A percentile compares a stretch with the other conserved stretches of the same genome.
Conservation (phyloP, 1,284 basidiomycete genomes). For the Leccinum olivaceoglutinosum region DNA sequence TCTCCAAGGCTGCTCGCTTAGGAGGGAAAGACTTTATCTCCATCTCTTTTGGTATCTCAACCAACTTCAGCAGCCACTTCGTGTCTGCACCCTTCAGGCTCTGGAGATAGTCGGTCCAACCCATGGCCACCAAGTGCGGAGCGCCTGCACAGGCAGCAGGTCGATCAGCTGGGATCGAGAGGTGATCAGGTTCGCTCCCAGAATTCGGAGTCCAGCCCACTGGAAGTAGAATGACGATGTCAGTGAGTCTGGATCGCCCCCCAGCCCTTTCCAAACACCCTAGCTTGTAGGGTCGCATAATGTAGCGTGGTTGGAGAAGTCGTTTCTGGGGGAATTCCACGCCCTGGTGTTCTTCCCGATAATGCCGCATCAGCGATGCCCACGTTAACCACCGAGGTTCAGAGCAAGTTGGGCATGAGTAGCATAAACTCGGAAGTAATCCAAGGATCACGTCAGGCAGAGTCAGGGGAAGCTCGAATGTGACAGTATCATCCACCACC, state of each 20-base stretch:
- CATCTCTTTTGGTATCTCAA: not conserved
- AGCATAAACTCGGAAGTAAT: not conserved
- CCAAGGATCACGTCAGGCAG: not conserved
- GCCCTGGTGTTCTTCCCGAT: not conserved
- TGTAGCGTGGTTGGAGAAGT: not conserved
- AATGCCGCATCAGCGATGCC: not conserved
- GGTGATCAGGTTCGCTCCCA: too few relatives aligned
- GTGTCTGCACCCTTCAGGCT: not conserved
- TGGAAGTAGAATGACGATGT: not conserved
- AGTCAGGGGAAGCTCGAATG: not conserved
- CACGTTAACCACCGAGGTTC: conserved; percentile 1
- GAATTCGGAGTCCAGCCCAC: not conserved
- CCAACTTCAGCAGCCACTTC: not conserved
- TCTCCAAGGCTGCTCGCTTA: conserved; percentile 2
- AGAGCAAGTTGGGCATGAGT: not conserved
- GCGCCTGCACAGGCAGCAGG: not conserved
- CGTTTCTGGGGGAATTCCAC: not conserved
- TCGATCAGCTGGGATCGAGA: too few relatives aligned
- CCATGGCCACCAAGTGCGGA: not conserved
- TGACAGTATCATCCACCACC: not conserved
- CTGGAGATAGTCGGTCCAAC: not conserved
- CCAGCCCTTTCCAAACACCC: too few relatives aligned
- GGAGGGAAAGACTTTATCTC: not conserved
- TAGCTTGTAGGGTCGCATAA: too few relatives aligned
- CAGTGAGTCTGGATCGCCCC: too few relatives aligned